Evolutionary conservation across 805 yeast genomes (phyloP).

Genomic region (Metschnikowia matae): DNA sequence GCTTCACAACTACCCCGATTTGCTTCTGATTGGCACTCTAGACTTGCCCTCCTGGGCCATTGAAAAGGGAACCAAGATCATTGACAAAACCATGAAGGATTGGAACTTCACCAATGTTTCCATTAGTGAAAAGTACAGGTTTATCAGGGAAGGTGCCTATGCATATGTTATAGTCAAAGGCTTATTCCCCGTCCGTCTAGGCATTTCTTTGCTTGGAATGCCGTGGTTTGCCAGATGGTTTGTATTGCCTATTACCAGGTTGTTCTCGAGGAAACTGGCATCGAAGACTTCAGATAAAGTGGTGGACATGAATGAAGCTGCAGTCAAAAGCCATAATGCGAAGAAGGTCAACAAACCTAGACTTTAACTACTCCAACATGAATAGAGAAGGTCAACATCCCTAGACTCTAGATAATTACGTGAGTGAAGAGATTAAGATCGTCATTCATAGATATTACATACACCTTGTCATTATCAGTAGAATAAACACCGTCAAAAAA

Average conservation of each 20-base stretch:
- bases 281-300: neutral
- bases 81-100: conserved; percentile 48
- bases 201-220: conserved; percentile 47
- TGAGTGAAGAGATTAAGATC: neutral
- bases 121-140: conserved; percentile 48
- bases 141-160: conserved; percentile 69
- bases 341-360: conserved; percentile 35
- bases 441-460: conserved; percentile 2
- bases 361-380: conserved; percentile 16
- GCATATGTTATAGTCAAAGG: conserved; percentile 68
- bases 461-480: conserved; percentile 1
- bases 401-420: conserved; percentile 24
- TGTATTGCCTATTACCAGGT: conserved; percentile 42
- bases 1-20: conserved; percentile 51
- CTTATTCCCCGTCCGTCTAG: conserved; percentile 50
- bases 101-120: conserved; percentile 31
- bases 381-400: conserved; percentile 29
- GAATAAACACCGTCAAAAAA: neutral
- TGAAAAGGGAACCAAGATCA: conserved; percentile 53
- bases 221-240: conserved; percentile 55
- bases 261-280: conserved; percentile 9
- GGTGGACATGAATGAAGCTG: conserved; percentile 6
- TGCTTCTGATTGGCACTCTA: conserved; percentile 38
- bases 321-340: conserved; percentile 9
- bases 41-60: conserved; percentile 59